Evolutionary conservation across 2,329 filamentous ascomycete genomes (phyloP).

Genomic region (Thelonectria olida): DNA sequence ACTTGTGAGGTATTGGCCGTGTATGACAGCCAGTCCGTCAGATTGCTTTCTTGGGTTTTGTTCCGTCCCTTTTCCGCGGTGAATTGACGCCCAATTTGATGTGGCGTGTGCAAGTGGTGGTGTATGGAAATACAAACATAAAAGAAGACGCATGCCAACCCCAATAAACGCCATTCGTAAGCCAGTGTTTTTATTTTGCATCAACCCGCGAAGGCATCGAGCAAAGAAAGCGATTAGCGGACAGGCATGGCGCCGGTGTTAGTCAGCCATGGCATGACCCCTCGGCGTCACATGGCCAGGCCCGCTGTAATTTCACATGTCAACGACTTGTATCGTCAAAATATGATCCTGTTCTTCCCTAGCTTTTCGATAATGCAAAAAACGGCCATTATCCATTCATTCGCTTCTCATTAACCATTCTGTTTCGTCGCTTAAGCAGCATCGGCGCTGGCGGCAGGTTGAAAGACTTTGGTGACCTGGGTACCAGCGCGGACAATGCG

Average conservation of each 20-base stretch:
- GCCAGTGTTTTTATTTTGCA: conserved; percentile 35
- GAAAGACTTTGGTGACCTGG: conserved; percentile 84
- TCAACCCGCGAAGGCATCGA: conserved; percentile 27
- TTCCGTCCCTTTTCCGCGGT: conserved; percentile 19
- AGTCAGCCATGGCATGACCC: conserved; percentile 19
- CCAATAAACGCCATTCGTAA: conserved; percentile 40
- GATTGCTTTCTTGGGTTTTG: conserved; percentile 7
- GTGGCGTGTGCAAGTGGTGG: conserved; percentile 24
- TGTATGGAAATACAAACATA: conserved; percentile 30
- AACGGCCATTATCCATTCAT: conserved; percentile 32
- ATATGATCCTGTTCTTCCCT: conserved; percentile 12
- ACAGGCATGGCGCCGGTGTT: conserved; percentile 17
- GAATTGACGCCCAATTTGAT: conserved; percentile 20
- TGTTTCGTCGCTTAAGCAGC: conserved; percentile 67
- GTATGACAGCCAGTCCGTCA: neutral
- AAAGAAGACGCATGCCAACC: conserved; percentile 21
- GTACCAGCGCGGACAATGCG: conserved; percentile 86
- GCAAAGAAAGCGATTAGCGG: conserved; percentile 6
- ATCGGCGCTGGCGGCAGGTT: conserved; percentile 84
- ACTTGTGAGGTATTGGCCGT: conserved; percentile 5
- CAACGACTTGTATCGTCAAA: conserved; percentile 14
- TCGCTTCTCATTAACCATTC: conserved; percentile 25
- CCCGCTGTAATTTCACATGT: conserved; percentile 9
- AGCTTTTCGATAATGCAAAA: conserved; percentile 23
- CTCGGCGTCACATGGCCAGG: neutral